These are phyloP conservation scores for Fallopia convolvulus DNA, from an alignment of 148 eudicot species.

Conservation along the genomic window DNA sequence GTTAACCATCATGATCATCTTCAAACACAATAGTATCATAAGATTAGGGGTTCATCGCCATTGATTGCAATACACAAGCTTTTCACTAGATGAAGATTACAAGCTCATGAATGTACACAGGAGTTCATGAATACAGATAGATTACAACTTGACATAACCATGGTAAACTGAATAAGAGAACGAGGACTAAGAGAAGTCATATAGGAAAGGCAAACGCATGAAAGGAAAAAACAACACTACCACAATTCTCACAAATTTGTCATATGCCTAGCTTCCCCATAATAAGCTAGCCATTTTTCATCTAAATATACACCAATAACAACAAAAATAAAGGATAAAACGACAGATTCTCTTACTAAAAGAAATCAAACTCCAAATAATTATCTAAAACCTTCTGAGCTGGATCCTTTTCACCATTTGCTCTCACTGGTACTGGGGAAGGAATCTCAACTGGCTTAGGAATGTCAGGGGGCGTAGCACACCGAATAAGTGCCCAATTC, in stretches of 20 bases:
- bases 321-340: neutral
- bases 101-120: neutral
- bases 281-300: neutral
- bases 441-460: constrained; percentile 43
- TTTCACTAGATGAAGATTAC: neutral
- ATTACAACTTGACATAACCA: neutral
- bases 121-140: neutral
- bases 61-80: neutral
- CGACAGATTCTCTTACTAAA: constrained; percentile 14
- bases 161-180: neutral
- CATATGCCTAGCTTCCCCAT: constrained; percentile 2
- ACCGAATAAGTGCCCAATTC: constrained; percentile 58
- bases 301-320: neutral
- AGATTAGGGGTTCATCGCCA: neutral
- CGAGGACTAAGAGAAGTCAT: neutral
- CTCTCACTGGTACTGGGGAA: constrained; percentile 16
- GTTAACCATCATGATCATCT: too few species aligned
- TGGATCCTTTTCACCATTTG: constrained; percentile 27
- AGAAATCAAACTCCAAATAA: constrained; percentile 54
- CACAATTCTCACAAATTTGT: neutral
- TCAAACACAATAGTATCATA: too few species aligned
- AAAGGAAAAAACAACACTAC: neutral
- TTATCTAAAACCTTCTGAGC: constrained; percentile 30
- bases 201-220: neutral
- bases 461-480: constrained; percentile 59